These are phyloP conservation scores for Drechslera avenae DNA, from an alignment of 2,329 filamentous ascomycete species.

Conservation along the genomic window DNA sequence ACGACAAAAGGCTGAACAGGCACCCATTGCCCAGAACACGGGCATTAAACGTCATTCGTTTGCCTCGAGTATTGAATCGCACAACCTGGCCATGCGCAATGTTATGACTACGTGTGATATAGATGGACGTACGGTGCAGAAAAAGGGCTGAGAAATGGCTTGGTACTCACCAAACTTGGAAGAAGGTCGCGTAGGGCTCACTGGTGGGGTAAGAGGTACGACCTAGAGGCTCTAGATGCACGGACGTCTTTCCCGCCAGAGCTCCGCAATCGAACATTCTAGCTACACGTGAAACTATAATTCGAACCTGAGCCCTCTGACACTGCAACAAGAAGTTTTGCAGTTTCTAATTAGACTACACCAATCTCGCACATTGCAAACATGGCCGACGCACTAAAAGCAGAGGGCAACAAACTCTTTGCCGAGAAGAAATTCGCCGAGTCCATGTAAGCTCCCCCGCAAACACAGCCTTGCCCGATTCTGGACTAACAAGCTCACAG, in stretches of 20 bases:
- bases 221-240: constrained; percentile 34
- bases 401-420: constrained; percentile 98
- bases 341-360: constrained; percentile 6
- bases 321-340: constrained; percentile 18
- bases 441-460: constrained; percentile 76
- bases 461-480: constrained; percentile 10
- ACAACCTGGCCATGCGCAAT: too few relatives aligned
- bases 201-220: constrained; percentile 22
- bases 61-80: neutral
- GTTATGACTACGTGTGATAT: neutral
- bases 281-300: constrained; percentile 42
- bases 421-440: constrained; percentile 95
- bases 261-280: constrained; percentile 43
- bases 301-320: constrained; percentile 37
- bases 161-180: constrained; percentile 13
- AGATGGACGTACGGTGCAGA: neutral
- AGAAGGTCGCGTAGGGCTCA: constrained; percentile 9
- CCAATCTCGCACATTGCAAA: constrained; percentile 19
- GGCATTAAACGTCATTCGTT: too few relatives aligned
- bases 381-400: constrained; percentile 85
- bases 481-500: constrained; percentile 54
- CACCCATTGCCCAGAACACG: too few relatives aligned
- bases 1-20: too few relatives aligned
- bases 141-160: constrained; percentile 11
- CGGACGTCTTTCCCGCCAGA: constrained; percentile 15